Base-by-base conservation (phyloP, 805 yeast genomes). In the Ascoidea asiatica region DNA sequence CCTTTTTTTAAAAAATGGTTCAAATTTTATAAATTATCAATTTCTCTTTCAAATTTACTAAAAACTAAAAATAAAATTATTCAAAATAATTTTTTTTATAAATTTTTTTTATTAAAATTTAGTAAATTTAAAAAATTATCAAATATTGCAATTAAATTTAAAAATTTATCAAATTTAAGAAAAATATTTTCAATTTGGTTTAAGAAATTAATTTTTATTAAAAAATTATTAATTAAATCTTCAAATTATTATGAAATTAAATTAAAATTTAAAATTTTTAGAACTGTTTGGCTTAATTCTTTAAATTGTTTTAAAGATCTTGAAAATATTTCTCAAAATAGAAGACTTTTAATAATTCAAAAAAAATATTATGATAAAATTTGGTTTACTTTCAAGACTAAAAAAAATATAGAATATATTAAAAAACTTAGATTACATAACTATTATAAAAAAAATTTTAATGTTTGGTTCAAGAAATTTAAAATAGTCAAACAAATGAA, bases 61-160 rank as follows among this genome's bases (percentile, higher is more conserved):
- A n/a, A 29, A 8, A 37, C 43, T n/a, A 46, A 49, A 48, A 22
- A 43, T 18, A 44, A 36, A 18, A 40, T 42, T 40, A 21, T 44
- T 5, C 19, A 20, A 19, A 44, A 44, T 19, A 44, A 39, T 35
- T 39, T 33, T 19, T 46, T 48, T 21, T 40, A 44, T 1, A 40
- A 46, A 13, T 46, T 40, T 22, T 18, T 48, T 22, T 40, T 38
- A 21, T 38, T 33, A 15, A 21, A 39, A 22, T 46, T 17, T 19
- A 5, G 37, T n/a, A 37, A 33, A 36, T 15, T 29, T 19, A 20
- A 39, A 20, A 40, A 37, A 33, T 38, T 19, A 5, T 8, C 33
- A 19, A 19, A 5, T 6, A 38, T 39, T 6, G 46, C 50, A 35
- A 23, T 15, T 3, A 39, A 20, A 8, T 29, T 33, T 7, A 5